Base-by-base conservation (phyloP, 176 grass and related monocot species). In the Musa beccarii region DNA sequence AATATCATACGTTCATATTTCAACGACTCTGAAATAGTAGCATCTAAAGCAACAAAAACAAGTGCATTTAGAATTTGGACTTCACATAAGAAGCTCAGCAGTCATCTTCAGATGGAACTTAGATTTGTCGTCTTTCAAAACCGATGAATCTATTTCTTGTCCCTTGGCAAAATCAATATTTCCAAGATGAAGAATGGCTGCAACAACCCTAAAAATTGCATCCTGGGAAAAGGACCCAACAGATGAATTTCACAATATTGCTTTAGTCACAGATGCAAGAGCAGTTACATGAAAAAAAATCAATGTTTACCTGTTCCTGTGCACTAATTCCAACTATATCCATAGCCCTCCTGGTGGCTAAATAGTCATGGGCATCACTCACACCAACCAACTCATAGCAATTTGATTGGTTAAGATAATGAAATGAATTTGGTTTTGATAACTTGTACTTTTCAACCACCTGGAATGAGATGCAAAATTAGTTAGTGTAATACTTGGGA, bases 331-430 rank as follows among this genome's bases (percentile, higher is more conserved):
- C 95, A 75, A 99, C 90, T 86, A 99, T 82, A 76, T 99, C 95
- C 95, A 99, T 99, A 79, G 95, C 95, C 91, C 90, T 91, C 79
- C 90, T 87, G 34, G 95, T 99, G 68, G 88, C 91, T 71, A 94
- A 87, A 72, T 99, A 99, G 76, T 99, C 95, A 71, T 89, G 84
- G 69, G 95, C 90, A 81, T 99, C 95, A 71, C 87, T 99, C 79
- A 99, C 71, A 26, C 95, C 90, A 84, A 94, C 91, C 71, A 99
- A 87, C 23, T 99, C 95, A 20, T 94, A 99, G 79, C 95, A 99
- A 76, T 92, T 94, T 81, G 95, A 94, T 88, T 99, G 89, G 84
- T 99, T 99, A 66, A 99, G 82, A 88, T 99, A 99, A 84, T 99
- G 86, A 87, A 92, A 99, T 67, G 43, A 72, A 69, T 91, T 94